A percentile compares a stretch with the other conserved stretches of the same genome.
Evolutionary conservation across 148 eudicot genomes (phyloP).

Genomic region (Rhododendron simsii): DNA sequence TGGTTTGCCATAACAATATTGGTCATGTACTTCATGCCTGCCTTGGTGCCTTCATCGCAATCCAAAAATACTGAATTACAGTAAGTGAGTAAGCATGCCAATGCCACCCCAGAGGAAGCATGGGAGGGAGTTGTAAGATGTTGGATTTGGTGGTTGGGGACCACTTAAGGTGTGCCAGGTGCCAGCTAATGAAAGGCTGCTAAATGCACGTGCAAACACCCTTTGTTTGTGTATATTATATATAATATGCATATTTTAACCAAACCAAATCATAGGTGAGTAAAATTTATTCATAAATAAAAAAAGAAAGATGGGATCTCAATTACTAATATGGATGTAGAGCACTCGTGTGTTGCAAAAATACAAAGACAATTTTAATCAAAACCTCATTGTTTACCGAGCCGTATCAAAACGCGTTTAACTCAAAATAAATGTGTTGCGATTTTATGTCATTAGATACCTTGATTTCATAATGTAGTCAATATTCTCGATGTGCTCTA

Average conservation of each 20-base stretch:
- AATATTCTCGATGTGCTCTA: not conserved
- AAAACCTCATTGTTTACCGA: not conserved
- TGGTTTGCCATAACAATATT: too few species aligned
- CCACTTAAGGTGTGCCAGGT: not conserved
- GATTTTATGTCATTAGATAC: too few species aligned
- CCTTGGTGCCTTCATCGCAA: too few species aligned
- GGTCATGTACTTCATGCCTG: too few species aligned
- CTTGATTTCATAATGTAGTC: not conserved
- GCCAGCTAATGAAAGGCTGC: not conserved
- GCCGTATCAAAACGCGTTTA: not conserved
- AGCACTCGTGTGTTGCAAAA: not conserved
- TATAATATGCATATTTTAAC: too few species aligned
- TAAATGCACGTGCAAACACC: constrained; percentile 2
- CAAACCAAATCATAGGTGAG: too few species aligned
- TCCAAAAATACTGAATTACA: too few species aligned
- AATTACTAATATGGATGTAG: not conserved
- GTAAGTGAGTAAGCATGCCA: constrained; percentile 4
- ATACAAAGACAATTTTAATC: not conserved
- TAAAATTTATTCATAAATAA: not conserved
- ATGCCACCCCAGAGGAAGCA: constrained; percentile 10
- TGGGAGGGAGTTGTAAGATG: constrained; percentile 9
- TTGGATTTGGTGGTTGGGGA: not conserved
- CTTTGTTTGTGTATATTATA: not conserved
- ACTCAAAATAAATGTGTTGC: not conserved
- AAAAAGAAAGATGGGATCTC: not conserved